phyloP scores from a whole-genome alignment of 495 filamentous ascomycete genomes.

The Daldinia vernicosa region DNA sequence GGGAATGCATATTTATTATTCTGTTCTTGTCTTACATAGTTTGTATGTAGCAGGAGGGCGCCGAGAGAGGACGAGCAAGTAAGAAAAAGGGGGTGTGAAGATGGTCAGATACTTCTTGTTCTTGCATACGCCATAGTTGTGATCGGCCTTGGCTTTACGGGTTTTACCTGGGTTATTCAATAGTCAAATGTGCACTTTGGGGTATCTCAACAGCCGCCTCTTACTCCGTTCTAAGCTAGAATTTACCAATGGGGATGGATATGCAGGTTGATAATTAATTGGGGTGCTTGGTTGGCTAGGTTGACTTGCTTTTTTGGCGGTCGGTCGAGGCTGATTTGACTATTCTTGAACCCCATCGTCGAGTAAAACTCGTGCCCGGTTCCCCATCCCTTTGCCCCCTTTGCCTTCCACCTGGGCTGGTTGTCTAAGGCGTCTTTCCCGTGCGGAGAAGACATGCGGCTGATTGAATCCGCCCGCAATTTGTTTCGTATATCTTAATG shows the following conservation, averaged over 20 bases:
- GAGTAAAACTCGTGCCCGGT: neutral
- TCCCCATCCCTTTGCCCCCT: constrained; percentile 3
- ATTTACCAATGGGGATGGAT: constrained; percentile 25
- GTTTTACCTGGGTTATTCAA: constrained; percentile 20
- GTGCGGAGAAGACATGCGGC: constrained; percentile 22
- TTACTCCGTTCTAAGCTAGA: constrained; percentile 10
- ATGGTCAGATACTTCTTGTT: constrained; percentile 8
- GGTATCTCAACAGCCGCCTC: constrained; percentile 31
- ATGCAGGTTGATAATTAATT: constrained; percentile 26
- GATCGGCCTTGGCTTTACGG: constrained; percentile 32
- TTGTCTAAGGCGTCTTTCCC: neutral
- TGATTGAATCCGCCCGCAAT: constrained; percentile 21
- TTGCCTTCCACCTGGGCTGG: neutral
- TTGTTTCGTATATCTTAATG: constrained; percentile 33
- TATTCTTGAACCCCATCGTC: neutral
- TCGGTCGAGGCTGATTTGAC: constrained; percentile 28
- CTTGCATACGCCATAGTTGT: constrained; percentile 10
- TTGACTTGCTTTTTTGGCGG: neutral
- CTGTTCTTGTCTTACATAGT: constrained; percentile 4
- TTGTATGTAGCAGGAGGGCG: constrained; percentile 6
- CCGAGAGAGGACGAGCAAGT: neutral
- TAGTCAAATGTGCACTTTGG: constrained; percentile 33
- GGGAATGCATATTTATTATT: constrained; percentile 37
- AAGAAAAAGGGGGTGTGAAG: constrained; percentile 23
- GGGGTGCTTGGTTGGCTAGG: constrained; percentile 22